Conservation (phyloP, 1,284 basidiomycete species). For the Fomitiporia mediterranea region DNA sequence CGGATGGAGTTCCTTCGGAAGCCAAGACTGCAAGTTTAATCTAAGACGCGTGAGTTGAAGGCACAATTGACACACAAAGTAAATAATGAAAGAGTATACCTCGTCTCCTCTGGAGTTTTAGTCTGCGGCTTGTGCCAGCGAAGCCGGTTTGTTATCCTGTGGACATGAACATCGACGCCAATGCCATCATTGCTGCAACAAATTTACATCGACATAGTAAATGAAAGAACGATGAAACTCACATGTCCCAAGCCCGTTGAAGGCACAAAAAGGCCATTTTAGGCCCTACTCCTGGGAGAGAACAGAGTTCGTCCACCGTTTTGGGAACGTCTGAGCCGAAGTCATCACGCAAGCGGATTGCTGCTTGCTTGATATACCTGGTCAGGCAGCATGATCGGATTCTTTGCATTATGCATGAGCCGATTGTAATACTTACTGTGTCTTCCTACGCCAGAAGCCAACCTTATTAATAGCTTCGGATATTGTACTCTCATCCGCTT, state of each 20-base stretch:
- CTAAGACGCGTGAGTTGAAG: slow-evolving; percentile 34
- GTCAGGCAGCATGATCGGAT: not conserved
- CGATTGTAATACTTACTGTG: slow-evolving; percentile 44
- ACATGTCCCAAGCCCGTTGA: slow-evolving; percentile 85
- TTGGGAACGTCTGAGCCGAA: slow-evolving; percentile 81
- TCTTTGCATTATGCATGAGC: not conserved
- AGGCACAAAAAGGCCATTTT: slow-evolving; percentile 90
- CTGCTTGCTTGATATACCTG: slow-evolving; percentile 74
- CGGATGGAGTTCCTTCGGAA: slow-evolving; percentile 73
- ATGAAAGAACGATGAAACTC: slow-evolving; percentile 24
- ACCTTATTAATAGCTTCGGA: slow-evolving; percentile 81
- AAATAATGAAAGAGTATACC: slow-evolving; percentile 38
- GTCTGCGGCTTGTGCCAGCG: slow-evolving; percentile 88
- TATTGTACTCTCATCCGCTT: slow-evolving; percentile 60
- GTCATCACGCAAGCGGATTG: slow-evolving; percentile 60
- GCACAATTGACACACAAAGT: not conserved
- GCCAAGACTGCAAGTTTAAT: slow-evolving; percentile 87
- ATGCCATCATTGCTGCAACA: slow-evolving; percentile 80
- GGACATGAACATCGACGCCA: slow-evolving; percentile 95
- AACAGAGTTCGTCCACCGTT: slow-evolving; percentile 81
- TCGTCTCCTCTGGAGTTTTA: slow-evolving; percentile 83
- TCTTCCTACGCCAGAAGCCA: slow-evolving; percentile 90
- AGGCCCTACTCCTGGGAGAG: slow-evolving; percentile 83
- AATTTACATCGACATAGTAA: not conserved
- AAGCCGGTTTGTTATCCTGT: slow-evolving; percentile 88